phyloP scores from a whole-genome alignment of 495 filamentous ascomycete species.

The Aspergillus cristatus region DNA sequence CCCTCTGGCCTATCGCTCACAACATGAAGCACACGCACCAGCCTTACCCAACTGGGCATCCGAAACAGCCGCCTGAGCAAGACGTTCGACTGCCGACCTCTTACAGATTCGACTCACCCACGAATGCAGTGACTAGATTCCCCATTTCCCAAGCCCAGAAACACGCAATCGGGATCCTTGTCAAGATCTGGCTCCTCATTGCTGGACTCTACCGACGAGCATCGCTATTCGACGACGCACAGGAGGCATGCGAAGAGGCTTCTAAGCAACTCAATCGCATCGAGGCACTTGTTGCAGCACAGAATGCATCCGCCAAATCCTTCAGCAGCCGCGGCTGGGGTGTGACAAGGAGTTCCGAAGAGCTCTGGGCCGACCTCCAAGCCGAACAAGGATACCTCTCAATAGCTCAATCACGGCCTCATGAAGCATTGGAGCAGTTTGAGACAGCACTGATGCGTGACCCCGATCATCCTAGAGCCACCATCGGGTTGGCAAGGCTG shows the following conservation, averaged over 20 bases:
- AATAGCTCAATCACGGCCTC: constrained; percentile 49
- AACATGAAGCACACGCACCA: constrained; percentile 36
- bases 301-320: constrained; percentile 40
- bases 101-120: constrained; percentile 37
- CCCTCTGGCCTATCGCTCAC: constrained; percentile 39
- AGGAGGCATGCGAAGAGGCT: constrained; percentile 75
- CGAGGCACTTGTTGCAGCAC: constrained; percentile 30
- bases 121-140: constrained; percentile 28
- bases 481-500: constrained; percentile 71
- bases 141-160: constrained; percentile 37
- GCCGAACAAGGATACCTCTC: constrained; percentile 66
- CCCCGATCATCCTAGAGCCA: constrained; percentile 69
- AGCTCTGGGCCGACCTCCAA: constrained; percentile 72
- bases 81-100: constrained; percentile 40
- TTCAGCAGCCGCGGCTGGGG: constrained; percentile 62
- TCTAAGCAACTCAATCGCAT: constrained; percentile 49
- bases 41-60: constrained; percentile 37
- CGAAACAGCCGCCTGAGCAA: constrained; percentile 40
- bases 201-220: constrained; percentile 79
- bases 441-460: constrained; percentile 70
- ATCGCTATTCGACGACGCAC: constrained; percentile 64
- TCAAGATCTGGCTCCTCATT: constrained; percentile 85
- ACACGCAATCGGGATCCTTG: constrained; percentile 51
- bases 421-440: constrained; percentile 61
- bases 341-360: constrained; percentile 62